Evolutionary conservation across 805 yeast species (phyloP), one percentile per base, ranked within the genome.

Genomic region (Kodamaea neixiangensis): DNA sequence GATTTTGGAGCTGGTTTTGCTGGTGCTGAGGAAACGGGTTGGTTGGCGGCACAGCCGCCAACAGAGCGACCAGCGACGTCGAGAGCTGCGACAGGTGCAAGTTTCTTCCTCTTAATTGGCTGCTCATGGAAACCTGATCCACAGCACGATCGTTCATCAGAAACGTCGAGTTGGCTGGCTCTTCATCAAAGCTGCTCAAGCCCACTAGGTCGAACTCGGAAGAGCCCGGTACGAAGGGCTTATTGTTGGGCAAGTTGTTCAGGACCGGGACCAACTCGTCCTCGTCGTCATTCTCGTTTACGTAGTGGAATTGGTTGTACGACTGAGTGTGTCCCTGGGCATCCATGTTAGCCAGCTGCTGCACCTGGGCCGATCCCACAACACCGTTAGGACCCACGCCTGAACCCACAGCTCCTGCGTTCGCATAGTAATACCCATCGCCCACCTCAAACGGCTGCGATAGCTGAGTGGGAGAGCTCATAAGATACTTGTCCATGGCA

Each of bases 391-490:
- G n/a, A 17, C n/a, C 41, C 5, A 11, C 41, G 13, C 19, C 19
- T 5, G 19, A 14, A 19, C 21, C 13, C 7, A 37, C 41, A 7
- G 7, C 13, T 7, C 41, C 41, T 11, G 19, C 2, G 20, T 37
- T 37, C 21, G 19, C 21, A 17, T 25, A 25, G 11, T 25, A 25
- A 19, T 19, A 20, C 38, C 37, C 46, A 35, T 47, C 50, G 54
- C 43, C 49, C 42, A 47, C 45, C 7, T 66, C 65, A 44, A 66
- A 65, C 18, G 66, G 67, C 54, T 70, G 73, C 17, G 71, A 57
- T 55, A 67, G 60, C 61, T 65, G 74, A 22, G 72, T 62, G 21
- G 76, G 76, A 35, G 73, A 68, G 58, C 75, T 70, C 67, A 71
- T 63, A 45, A 71, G 65, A 55, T 58, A 71, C 57, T 69, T 69